Base-by-base conservation (phyloP, 768 basidiomycete species). In the Calvatia gigantea region DNA sequence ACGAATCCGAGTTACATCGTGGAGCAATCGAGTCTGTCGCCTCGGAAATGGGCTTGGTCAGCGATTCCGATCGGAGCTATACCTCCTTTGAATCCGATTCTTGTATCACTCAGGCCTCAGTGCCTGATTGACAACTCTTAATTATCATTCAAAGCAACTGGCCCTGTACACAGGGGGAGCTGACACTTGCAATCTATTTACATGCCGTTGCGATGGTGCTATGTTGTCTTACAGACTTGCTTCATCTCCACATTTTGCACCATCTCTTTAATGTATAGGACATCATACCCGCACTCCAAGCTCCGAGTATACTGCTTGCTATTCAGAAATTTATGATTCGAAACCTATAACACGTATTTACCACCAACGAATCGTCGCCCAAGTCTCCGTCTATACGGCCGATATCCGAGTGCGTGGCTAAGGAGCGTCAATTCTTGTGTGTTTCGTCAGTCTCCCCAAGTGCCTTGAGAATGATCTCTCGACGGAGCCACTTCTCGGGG, bases 401-500 rank as follows among this genome's bases (percentile, higher is more conserved):
- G 12, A 9, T 11, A 37, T n/a, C 35, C 35, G 35, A 37, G 35
- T n/a, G n/a, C 2, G 3, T 37, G 35, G 3, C 12, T 23, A 17
- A 44, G 41, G 38, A 41, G 21, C 37, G 35, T 54, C 51, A 52
- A 28, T 50, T 31, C 31, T 45, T 39, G 28, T 39, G 42, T 21
- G 17, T 28, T 31, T 38, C 35, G 42, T 11, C 6, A 9, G 63
- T 60, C 19, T 61, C 58, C 23, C 70, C 66, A 62, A 87, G 66
- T 6, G 76, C 83, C 63, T 76, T 79, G 37, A 81, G 59, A 57
- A 88, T 68, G 56, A 82, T 81, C 41, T 87, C 84, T 39, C 77
- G 75, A 56, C 82, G 82, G 42, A 95, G 75, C 94, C 94, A 95
- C 60, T 83, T 84, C 11, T 90, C 80, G 65, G 85, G 80, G 0